Percentiles rank a stretch among this genome's conserved stretches.
Evolutionary conservation across 2,329 filamentous ascomycete species (phyloP).

Genomic region (Penicillium sp.): DNA sequence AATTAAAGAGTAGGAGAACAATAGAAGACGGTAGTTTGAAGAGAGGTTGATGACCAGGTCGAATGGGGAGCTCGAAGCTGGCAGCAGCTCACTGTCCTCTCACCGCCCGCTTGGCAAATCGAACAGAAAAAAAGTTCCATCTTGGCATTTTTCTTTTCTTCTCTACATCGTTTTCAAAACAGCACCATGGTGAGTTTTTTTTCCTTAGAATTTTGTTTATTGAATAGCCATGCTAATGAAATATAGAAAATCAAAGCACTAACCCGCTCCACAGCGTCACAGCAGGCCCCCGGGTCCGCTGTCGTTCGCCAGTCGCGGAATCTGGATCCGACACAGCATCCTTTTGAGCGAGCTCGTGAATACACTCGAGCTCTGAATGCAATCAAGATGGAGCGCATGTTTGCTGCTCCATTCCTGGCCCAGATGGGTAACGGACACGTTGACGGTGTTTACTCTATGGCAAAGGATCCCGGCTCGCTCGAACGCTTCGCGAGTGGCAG

Average conservation of each 20-base stretch:
- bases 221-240: slow-evolving; percentile 7
- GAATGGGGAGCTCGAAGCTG: slow-evolving; percentile 27
- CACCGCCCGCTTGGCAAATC: slow-evolving; percentile 36
- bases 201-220: not conserved
- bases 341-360: slow-evolving; percentile 86
- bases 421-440: slow-evolving; percentile 89
- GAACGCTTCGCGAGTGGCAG: slow-evolving; percentile 77
- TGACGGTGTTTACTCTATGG: slow-evolving; percentile 80
- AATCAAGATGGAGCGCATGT: slow-evolving; percentile 91
- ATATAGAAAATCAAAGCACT: slow-evolving; percentile 57
- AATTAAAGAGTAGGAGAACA: slow-evolving; percentile 2
- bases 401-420: slow-evolving; percentile 76
- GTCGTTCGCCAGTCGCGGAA: slow-evolving; percentile 47
- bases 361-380: slow-evolving; percentile 77
- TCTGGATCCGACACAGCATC: slow-evolving; percentile 80
- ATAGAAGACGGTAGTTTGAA: slow-evolving; percentile 12
- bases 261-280: slow-evolving; percentile 45
- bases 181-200: slow-evolving; percentile 30
- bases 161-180: slow-evolving; percentile 11
- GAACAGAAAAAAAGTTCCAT: slow-evolving; percentile 32
- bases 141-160: slow-evolving; percentile 15
- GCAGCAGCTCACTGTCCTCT: slow-evolving; percentile 23
- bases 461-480: slow-evolving; percentile 73
- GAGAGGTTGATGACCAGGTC: slow-evolving; percentile 15
- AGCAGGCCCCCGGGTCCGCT: slow-evolving; percentile 47